These are phyloP conservation scores for Citropsis articulata DNA, from an alignment of 345 rosid species.

Conservation along the genomic window DNA sequence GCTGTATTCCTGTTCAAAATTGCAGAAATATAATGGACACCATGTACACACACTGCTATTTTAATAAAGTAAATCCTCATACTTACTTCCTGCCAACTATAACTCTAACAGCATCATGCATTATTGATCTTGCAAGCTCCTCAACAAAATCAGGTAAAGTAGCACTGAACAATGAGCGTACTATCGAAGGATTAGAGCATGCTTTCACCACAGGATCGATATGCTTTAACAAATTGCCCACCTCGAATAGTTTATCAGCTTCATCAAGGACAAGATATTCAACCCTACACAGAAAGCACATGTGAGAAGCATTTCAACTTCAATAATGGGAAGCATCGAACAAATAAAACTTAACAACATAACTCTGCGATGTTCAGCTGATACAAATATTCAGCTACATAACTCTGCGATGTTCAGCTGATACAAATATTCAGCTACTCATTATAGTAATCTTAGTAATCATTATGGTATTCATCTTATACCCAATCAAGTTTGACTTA, in stretches of 20 bases:
- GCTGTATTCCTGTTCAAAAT: conserved; percentile 72
- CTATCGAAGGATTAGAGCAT: conserved; percentile 82
- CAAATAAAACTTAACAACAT: neutral
- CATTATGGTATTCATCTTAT: neutral
- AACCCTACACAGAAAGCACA: conserved; percentile 49
- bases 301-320: conserved; percentile 2
- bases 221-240: conserved; percentile 68
- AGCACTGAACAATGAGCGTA: conserved; percentile 91
- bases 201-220: conserved; percentile 89
- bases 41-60: neutral
- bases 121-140: conserved; percentile 88
- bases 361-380: neutral
- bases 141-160: conserved; percentile 93
- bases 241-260: conserved; percentile 96
- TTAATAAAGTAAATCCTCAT: neutral
- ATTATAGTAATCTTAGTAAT: neutral
- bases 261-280: conserved; percentile 96
- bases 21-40: conserved; percentile 6
- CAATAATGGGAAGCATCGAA: neutral
- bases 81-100: conserved; percentile 91
- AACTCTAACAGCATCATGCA: conserved; percentile 97
- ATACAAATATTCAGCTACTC: neutral
- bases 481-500: neutral
- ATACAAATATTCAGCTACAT: neutral
- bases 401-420: neutral